Conservation (phyloP, 306 rosid species). For the Trifolium dubium region DNA sequence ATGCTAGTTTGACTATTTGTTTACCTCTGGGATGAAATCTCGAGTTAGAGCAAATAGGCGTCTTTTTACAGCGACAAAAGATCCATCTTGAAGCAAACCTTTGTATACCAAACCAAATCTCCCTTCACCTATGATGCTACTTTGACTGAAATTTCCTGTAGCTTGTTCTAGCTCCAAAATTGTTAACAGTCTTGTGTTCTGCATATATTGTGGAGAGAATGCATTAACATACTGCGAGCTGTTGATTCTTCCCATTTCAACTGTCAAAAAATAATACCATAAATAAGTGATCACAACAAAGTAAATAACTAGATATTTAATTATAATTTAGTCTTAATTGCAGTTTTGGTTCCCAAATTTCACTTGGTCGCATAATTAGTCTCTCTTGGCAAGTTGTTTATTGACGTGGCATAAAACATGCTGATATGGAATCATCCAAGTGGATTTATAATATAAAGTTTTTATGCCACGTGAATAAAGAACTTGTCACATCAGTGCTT, state of each 20-base stretch:
- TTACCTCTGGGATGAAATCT: constrained; percentile 60
- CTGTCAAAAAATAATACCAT: constrained; percentile 40
- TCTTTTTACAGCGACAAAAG: constrained; percentile 74
- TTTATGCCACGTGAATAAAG: not conserved
- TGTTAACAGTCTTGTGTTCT: constrained; percentile 51
- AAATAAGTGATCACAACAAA: not conserved
- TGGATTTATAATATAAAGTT: no score
- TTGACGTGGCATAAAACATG: not conserved
- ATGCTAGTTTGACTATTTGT: not conserved
- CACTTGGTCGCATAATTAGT: not conserved
- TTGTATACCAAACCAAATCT: constrained; percentile 71
- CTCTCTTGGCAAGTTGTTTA: not conserved
- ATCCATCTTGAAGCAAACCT: constrained; percentile 81
- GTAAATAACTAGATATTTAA: not conserved
- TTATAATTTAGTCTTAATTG: no score
- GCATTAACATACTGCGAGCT: constrained; percentile 45
- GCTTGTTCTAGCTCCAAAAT: constrained; percentile 67
- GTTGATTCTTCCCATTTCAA: constrained; percentile 59
- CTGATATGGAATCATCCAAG: no score
- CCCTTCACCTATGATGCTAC: constrained; percentile 66
- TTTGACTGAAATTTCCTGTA: constrained; percentile 57
- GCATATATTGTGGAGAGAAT: constrained; percentile 47
- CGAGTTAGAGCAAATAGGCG: constrained; percentile 50
- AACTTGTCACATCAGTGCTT: not conserved
- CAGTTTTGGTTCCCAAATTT: not conserved